A percentile compares a stretch with the other conserved stretches of the same genome.
phyloP scores from a whole-genome alignment of 176 grass and related monocot genomes.

The Avena insularis region DNA sequence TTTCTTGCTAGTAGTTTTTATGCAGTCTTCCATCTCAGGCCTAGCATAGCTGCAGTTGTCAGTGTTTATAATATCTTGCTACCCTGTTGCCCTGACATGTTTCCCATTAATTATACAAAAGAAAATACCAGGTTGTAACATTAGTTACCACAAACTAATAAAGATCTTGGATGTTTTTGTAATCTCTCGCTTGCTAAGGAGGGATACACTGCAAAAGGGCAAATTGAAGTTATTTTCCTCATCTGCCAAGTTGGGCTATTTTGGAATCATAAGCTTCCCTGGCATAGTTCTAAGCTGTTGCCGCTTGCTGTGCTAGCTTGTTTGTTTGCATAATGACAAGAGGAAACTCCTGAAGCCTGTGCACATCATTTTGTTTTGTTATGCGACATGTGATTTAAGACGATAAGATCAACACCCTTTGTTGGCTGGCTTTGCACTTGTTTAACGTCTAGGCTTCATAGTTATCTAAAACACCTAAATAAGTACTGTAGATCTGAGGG shows the following conservation, averaged over 20 bases:
- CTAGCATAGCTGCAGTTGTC: not conserved
- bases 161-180: slow-evolving; percentile 16
- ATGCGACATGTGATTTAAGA: slow-evolving; percentile 43
- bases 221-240: not conserved
- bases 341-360: slow-evolving; percentile 41
- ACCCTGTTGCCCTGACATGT: slow-evolving; percentile 26
- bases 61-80: slow-evolving; percentile 34
- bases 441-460: slow-evolving; percentile 44
- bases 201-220: slow-evolving; percentile 37
- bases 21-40: not conserved
- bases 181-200: slow-evolving; percentile 2
- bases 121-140: slow-evolving; percentile 1
- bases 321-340: slow-evolving; percentile 32
- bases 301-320: not conserved
- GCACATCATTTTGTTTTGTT: slow-evolving; percentile 20
- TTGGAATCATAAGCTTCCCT: slow-evolving; percentile 36
- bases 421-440: slow-evolving; percentile 50
- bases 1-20: not conserved
- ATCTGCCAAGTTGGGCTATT: slow-evolving; percentile 3
- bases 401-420: slow-evolving; percentile 32
- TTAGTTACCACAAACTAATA: slow-evolving; percentile 5
- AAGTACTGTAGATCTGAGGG: slow-evolving; percentile 1
- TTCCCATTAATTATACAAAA: slow-evolving; percentile 24
- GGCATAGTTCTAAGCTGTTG: slow-evolving; percentile 34
- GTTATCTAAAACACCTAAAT: slow-evolving; percentile 17